Evolutionary conservation across 169 alveolate genomes (phyloP), one percentile per base, ranked within the genome.

Genomic region (Eimeria tenella): DNA sequence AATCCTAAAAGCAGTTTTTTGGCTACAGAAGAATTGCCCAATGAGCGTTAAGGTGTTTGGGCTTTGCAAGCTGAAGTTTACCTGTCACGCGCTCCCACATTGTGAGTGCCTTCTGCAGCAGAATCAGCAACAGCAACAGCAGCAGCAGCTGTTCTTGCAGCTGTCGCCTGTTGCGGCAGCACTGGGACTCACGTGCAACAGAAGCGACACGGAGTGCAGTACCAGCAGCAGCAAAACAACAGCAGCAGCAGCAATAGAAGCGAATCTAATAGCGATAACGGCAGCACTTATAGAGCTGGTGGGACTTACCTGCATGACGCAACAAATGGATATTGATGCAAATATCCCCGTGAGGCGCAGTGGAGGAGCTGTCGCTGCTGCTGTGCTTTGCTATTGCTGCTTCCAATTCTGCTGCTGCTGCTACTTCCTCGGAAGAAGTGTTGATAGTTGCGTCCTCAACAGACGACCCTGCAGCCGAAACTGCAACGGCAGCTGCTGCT

Each of bases 31-130:
- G 68, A 58, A 58, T 17, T 17, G 68, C 68, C 68, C 68, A 58
- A 10, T 58, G 68, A 17, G 21, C 68, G 68, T 58, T 58, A 1
- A 58, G 3, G 68, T 0, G 11, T 58, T 58, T 11, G 68, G 68
- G 68, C 42, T 31, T 31, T 31, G 42, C 42, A 31, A 31, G 42
- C 42, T 31, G 42, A 31, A 31, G 42, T 58, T 11, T n/a, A 68
- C 77, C n/a, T 68, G 11, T 68, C 77, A 1, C 77, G 77, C n/a
- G 49, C 77, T n/a, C 49, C 77, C 11, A 68, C 77, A n/a, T 68
- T 68, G 77, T 68, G 77, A 11, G 77, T 68, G 77, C 77, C 77
- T 4, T 68, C 77, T 68, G 77, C n/a, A 68, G 31, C 77, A 68
- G n/a, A 68, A 68, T 13, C 42, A 68, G 77, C n/a, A 11, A 3